These are phyloP conservation scores for Termitomyces sp. DNA, from an alignment of 768 basidiomycete genomes.

Conservation along the genomic window DNA sequence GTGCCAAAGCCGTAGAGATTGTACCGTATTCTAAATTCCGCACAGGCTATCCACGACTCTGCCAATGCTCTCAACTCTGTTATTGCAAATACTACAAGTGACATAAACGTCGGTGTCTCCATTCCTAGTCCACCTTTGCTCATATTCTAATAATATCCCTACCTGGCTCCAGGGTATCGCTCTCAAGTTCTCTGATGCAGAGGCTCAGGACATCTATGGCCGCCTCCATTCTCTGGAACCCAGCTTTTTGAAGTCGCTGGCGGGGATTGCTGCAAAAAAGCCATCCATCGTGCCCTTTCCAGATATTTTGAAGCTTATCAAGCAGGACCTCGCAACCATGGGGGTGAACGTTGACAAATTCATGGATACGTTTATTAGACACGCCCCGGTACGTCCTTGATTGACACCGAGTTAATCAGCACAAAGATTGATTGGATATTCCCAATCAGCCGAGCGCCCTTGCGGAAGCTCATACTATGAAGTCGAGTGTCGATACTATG, in stretches of 20 bases:
- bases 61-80: conserved; percentile 18
- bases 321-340: conserved; percentile 20
- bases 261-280: conserved; percentile 18
- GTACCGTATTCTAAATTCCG: not conserved
- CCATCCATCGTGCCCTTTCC: conserved; percentile 23
- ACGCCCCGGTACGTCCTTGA: too few relatives aligned
- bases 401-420: not conserved
- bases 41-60: conserved; percentile 28
- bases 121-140: not conserved
- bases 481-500: not conserved
- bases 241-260: conserved; percentile 19
- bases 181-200: conserved; percentile 17
- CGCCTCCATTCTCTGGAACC: conserved; percentile 21
- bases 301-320: conserved; percentile 24
- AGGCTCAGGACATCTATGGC: conserved; percentile 20
- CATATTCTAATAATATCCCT: not conserved
- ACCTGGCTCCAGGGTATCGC: conserved; percentile 12
- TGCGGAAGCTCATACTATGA: not conserved
- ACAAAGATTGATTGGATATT: too few relatives aligned
- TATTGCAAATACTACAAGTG: conserved; percentile 22
- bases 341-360: not conserved
- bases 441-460: not conserved
- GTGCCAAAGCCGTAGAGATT: not conserved
- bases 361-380: not conserved
- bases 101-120: conserved; percentile 18